phyloP scores from a whole-genome alignment of 768 basidiomycete genomes.

The Amylocystis lapponica region DNA sequence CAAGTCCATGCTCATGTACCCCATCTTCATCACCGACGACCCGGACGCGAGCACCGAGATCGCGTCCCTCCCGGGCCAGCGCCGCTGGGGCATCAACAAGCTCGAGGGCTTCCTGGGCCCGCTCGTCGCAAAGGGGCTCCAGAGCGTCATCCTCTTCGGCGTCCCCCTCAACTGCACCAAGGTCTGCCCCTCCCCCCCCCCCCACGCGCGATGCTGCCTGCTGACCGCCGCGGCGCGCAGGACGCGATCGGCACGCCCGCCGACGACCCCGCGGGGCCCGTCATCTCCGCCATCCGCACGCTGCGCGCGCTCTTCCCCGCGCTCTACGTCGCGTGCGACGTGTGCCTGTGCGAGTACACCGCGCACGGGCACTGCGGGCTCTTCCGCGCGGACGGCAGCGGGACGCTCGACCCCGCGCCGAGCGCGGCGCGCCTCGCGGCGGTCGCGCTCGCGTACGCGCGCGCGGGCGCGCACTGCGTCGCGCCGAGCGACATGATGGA shows the following conservation, averaged over 20 bases:
- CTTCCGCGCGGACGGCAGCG: conserved; percentile 65
- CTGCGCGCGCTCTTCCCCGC: conserved; percentile 73
- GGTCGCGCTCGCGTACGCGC: conserved; percentile 88
- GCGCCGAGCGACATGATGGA: conserved; percentile 99
- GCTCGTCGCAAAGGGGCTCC: conserved; percentile 82
- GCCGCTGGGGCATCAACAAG: conserved; percentile 92
- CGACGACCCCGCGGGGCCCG: conserved; percentile 86
- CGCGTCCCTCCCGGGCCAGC: conserved; percentile 74
- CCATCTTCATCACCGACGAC: conserved; percentile 96
- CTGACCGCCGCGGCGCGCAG: conserved; percentile 31
- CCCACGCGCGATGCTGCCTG: neutral
- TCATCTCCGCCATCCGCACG: conserved; percentile 85
- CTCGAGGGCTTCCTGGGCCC: conserved; percentile 85
- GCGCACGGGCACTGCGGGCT: conserved; percentile 96
- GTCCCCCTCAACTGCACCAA: conserved; percentile 80
- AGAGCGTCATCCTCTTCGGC: conserved; percentile 92
- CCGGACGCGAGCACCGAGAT: conserved; percentile 80
- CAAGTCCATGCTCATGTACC: conserved; percentile 97
- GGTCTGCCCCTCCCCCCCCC: conserved; percentile 24
- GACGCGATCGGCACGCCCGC: conserved; percentile 82
- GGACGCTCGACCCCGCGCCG: conserved; percentile 69
- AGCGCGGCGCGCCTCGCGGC: conserved; percentile 87
- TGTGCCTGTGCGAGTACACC: conserved; percentile 99
- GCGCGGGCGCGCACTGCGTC: conserved; percentile 95
- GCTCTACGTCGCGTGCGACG: conserved; percentile 89